phyloP scores from a whole-genome alignment of 495 filamentous ascomycete species.

The Monascus purpureus region DNA sequence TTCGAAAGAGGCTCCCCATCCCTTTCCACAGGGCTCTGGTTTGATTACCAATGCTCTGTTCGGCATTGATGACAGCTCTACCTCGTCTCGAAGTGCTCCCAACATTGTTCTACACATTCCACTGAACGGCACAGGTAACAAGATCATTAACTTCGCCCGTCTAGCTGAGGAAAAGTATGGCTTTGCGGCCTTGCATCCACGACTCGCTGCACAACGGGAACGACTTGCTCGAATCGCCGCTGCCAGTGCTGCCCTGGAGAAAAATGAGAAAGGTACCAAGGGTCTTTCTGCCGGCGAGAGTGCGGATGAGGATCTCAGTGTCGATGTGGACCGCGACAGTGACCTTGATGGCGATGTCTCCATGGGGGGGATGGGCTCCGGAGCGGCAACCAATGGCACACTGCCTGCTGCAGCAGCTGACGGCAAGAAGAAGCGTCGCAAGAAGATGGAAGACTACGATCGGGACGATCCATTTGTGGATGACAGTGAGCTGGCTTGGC shows the following conservation, averaged over 20 bases:
- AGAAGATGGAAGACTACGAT: slow-evolving; percentile 87
- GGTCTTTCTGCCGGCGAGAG: slow-evolving; percentile 53
- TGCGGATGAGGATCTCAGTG: slow-evolving; percentile 38
- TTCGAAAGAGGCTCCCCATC: slow-evolving; percentile 40
- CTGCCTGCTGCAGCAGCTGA: slow-evolving; percentile 28
- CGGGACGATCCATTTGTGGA: slow-evolving; percentile 96
- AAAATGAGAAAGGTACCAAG: slow-evolving; percentile 34
- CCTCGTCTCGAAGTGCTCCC: slow-evolving; percentile 45
- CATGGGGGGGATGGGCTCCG: slow-evolving; percentile 44
- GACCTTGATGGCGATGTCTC: slow-evolving; percentile 65
- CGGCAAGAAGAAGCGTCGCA: slow-evolving; percentile 51
- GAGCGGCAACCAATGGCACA: slow-evolving; percentile 30
- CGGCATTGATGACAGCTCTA: slow-evolving; percentile 31
- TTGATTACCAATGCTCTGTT: slow-evolving; percentile 50
- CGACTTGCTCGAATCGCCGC: slow-evolving; percentile 71
- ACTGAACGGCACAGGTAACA: slow-evolving; percentile 64
- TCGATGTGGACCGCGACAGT: slow-evolving; percentile 31
- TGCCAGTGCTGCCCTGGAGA: slow-evolving; percentile 67
- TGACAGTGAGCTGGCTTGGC: slow-evolving; percentile 89
- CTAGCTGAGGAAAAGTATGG: slow-evolving; percentile 88
- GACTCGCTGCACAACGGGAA: slow-evolving; percentile 70
- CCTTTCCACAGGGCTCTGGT: slow-evolving; percentile 52
- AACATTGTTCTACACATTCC: slow-evolving; percentile 78
- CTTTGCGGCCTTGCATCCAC: slow-evolving; percentile 83
- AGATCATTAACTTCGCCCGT: slow-evolving; percentile 89